Percentiles rank a stretch among this genome's conserved stretches.
Evolutionary conservation across 805 yeast genomes (phyloP).

Genomic region (Ogataea corticis): DNA sequence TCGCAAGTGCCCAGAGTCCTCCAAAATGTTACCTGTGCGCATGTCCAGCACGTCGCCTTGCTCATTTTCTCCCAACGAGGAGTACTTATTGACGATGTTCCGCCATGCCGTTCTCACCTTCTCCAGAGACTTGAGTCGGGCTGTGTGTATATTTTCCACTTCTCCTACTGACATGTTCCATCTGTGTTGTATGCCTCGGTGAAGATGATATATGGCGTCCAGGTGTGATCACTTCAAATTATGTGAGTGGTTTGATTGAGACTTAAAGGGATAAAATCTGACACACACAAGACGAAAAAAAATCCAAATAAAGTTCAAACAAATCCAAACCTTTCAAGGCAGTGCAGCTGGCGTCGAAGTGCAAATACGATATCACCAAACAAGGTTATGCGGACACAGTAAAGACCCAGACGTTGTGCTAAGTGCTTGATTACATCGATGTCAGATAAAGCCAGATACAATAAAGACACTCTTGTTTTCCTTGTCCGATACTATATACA

Average conservation of each 20-base stretch:
- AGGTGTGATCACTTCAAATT: too few relatives aligned
- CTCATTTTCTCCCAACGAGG: conserved; percentile 44
- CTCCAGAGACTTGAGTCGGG: conserved; percentile 20
- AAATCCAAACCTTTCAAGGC: too few relatives aligned
- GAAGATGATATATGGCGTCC: too few relatives aligned
- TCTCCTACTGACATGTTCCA: conserved; percentile 6
- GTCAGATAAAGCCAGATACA: too few relatives aligned
- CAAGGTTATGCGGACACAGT: too few relatives aligned
- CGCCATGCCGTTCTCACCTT: conserved; percentile 43
- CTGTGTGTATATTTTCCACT: conserved; percentile 14
- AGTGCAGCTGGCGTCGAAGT: background rate
- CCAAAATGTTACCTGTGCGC: conserved; percentile 58
- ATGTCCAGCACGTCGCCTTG: conserved; percentile 71
- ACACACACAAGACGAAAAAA: conserved; percentile 14
- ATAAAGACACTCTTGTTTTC: too few relatives aligned
- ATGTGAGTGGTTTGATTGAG: too few relatives aligned
- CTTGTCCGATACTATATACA: too few relatives aligned
- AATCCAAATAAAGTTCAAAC: background rate
- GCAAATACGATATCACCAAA: background rate
- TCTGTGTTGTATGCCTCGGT: background rate
- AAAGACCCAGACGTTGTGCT: too few relatives aligned
- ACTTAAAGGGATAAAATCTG: conserved; percentile 7
- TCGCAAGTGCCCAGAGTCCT: conserved; percentile 69
- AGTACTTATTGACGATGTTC: conserved; percentile 52
- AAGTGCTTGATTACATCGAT: too few relatives aligned